These are phyloP conservation scores for Nannizziopsis arthrosporioides DNA, from an alignment of 2,329 filamentous ascomycete species.

Conservation along the genomic window DNA sequence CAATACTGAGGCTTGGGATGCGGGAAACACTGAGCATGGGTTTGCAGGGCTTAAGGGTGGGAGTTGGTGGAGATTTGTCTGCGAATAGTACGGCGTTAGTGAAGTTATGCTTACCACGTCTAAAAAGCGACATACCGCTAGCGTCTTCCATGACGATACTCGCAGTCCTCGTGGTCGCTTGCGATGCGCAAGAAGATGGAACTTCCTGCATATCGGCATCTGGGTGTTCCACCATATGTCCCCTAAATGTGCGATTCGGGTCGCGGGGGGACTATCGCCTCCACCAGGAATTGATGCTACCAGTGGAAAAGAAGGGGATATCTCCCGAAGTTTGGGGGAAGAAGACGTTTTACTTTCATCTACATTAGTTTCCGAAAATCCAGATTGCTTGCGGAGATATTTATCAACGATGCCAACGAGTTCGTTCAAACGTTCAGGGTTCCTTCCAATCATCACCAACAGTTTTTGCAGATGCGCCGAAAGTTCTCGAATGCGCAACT, in stretches of 20 bases:
- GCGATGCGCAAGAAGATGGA: conserved; percentile 38
- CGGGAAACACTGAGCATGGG: not conserved
- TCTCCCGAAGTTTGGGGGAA: not conserved
- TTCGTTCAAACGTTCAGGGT: conserved; percentile 12
- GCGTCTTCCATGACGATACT: not conserved
- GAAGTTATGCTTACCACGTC: not conserved
- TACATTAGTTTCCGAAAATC: not conserved
- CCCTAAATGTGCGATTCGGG: conserved; percentile 8
- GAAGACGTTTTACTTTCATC: not conserved
- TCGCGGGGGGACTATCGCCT: conserved; percentile 16
- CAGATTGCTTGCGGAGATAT: conserved; percentile 6
- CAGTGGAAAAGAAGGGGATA: conserved; percentile 1
- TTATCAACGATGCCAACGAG: conserved; percentile 9
- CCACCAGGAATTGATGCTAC: conserved; percentile 14
- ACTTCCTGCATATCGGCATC: conserved; percentile 43
- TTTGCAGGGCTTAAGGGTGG: not conserved
- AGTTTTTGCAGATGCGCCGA: conserved; percentile 9
- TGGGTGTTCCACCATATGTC: conserved; percentile 16
- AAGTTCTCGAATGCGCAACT: too few relatives aligned
- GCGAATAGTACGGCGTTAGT: not conserved
- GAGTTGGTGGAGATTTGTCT: not conserved
- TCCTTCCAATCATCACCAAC: conserved; percentile 11
- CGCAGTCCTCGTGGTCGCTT: conserved; percentile 1
- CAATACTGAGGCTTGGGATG: not conserved
- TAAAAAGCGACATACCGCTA: not conserved